Percentiles rank a stretch among this genome's conserved stretches.
Conservation (phyloP, 2,329 filamentous ascomycete genomes). For the Mycogone perniciosa region DNA sequence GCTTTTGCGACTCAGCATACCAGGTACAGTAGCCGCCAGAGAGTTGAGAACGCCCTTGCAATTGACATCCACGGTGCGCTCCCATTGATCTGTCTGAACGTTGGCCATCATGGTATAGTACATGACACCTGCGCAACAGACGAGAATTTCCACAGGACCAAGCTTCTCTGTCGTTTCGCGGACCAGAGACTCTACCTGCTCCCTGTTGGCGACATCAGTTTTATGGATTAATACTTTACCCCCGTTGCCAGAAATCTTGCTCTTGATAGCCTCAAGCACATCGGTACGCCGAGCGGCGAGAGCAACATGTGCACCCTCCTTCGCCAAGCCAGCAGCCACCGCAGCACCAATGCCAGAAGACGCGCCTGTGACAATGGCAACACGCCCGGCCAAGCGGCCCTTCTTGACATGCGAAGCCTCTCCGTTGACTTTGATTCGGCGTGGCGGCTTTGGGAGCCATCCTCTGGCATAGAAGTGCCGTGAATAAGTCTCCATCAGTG, state of each 20-base stretch:
- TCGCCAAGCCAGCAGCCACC: conserved; percentile 60
- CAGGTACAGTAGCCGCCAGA: conserved; percentile 61
- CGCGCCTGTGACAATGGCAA: conserved; percentile 72
- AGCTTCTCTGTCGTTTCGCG: conserved; percentile 52
- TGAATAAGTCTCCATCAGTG: conserved; percentile 69
- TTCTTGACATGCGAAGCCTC: conserved; percentile 20
- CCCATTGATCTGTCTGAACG: conserved; percentile 66
- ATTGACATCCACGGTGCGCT: conserved; percentile 77
- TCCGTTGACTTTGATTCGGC: conserved; percentile 33
- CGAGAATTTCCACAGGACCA: conserved; percentile 70
- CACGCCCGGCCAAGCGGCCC: conserved; percentile 59
- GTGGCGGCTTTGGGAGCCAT: conserved; percentile 62
- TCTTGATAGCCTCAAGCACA: conserved; percentile 61
- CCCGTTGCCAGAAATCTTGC: conserved; percentile 47
- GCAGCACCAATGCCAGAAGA: conserved; percentile 76
- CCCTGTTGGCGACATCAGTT: conserved; percentile 65
- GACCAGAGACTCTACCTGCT: conserved; percentile 62
- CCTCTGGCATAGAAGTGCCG: conserved; percentile 76
- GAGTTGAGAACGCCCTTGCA: conserved; percentile 76
- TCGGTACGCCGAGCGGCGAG: conserved; percentile 66
- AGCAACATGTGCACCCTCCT: conserved; percentile 65
- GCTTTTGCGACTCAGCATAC: conserved; percentile 61
- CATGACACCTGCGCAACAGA: conserved; percentile 78
- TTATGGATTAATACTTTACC: conserved; percentile 61
- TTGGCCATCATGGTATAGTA: conserved; percentile 87